These are phyloP conservation scores for Plectranthus barbatus DNA, from an alignment of 257 asterid species.

Conservation along the genomic window DNA sequence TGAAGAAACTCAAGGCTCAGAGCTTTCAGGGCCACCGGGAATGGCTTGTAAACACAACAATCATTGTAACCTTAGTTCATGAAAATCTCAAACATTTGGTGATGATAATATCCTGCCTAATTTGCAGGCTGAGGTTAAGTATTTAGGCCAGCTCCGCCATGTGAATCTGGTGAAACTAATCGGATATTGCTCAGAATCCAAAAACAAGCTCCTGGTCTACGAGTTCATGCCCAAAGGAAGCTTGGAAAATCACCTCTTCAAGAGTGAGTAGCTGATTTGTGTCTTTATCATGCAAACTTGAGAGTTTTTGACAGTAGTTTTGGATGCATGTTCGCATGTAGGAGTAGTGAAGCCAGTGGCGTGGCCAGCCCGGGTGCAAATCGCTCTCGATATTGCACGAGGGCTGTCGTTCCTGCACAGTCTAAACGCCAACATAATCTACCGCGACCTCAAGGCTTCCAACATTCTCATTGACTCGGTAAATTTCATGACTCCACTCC, in stretches of 20 bases:
- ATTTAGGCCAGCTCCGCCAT: slow-evolving; percentile 31
- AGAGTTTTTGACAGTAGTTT: too few species aligned
- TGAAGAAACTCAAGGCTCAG: slow-evolving; percentile 31
- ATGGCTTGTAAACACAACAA: slow-evolving; percentile 34
- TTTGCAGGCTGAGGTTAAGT: slow-evolving; percentile 34
- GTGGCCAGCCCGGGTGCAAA: slow-evolving; percentile 36
- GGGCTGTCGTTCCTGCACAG: slow-evolving; percentile 44
- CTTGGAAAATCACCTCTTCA: slow-evolving; percentile 42
- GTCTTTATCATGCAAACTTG: too few species aligned
- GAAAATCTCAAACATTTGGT: background rate
- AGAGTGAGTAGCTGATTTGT: slow-evolving; percentile 24
- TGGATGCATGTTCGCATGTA: too few species aligned
- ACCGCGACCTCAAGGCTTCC: slow-evolving; percentile 49
- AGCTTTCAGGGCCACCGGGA: slow-evolving; percentile 47
- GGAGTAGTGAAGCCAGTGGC: slow-evolving; percentile 44
- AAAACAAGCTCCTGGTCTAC: slow-evolving; percentile 33
- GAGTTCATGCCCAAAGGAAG: slow-evolving; percentile 49
- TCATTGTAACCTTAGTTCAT: background rate
- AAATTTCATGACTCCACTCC: too few species aligned
- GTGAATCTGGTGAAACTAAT: slow-evolving; percentile 39
- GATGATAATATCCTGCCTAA: background rate
- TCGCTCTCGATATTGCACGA: slow-evolving; percentile 41
- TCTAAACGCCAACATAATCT: slow-evolving; percentile 44
- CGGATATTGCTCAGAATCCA: slow-evolving; percentile 35
- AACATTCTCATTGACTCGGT: slow-evolving; percentile 51